phyloP scores from a whole-genome alignment of 495 filamentous ascomycete species.

The Trichoderma gamsii region DNA sequence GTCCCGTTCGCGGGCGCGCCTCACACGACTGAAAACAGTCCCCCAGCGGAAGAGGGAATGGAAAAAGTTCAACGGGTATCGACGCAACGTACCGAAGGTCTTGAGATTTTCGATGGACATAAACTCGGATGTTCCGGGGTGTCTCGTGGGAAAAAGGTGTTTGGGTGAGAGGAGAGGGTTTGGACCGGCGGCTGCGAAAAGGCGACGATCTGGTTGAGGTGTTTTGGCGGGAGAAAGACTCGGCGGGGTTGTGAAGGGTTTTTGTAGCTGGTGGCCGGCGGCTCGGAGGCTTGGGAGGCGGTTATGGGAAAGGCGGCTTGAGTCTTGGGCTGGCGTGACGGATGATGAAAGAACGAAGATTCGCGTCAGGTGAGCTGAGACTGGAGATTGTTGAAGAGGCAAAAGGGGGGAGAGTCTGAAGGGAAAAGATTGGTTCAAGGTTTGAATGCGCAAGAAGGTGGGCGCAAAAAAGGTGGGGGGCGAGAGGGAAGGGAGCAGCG shows the following conservation, averaged over 20 bases:
- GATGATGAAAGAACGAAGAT: slow-evolving; percentile 24
- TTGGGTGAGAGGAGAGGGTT: slow-evolving; percentile 28
- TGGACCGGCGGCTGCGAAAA: slow-evolving; percentile 35
- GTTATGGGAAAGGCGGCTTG: not conserved
- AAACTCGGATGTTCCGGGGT: slow-evolving; percentile 65
- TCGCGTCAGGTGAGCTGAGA: slow-evolving; percentile 18
- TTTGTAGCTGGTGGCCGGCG: not conserved
- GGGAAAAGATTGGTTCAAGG: slow-evolving; percentile 22
- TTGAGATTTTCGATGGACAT: slow-evolving; percentile 99
- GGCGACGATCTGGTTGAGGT: slow-evolving; percentile 31
- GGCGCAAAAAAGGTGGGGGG: slow-evolving; percentile 15
- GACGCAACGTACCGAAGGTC: slow-evolving; percentile 86
- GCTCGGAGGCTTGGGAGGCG: not conserved
- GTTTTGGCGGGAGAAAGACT: slow-evolving; percentile 9
- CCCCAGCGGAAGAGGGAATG: not conserved
- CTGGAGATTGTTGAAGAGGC: slow-evolving; percentile 18
- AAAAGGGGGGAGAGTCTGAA: slow-evolving; percentile 21
- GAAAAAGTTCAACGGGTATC: slow-evolving; percentile 25
- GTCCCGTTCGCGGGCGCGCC: no score
- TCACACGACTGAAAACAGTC: not conserved
- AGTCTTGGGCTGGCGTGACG: not conserved
- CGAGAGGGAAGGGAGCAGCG: not conserved
- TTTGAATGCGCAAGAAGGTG: slow-evolving; percentile 21
- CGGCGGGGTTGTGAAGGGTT: not conserved
- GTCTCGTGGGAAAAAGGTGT: slow-evolving; percentile 36